Conservation (phyloP, 495 filamentous ascomycete genomes). For the Sphaerosporella brunnea region DNA sequence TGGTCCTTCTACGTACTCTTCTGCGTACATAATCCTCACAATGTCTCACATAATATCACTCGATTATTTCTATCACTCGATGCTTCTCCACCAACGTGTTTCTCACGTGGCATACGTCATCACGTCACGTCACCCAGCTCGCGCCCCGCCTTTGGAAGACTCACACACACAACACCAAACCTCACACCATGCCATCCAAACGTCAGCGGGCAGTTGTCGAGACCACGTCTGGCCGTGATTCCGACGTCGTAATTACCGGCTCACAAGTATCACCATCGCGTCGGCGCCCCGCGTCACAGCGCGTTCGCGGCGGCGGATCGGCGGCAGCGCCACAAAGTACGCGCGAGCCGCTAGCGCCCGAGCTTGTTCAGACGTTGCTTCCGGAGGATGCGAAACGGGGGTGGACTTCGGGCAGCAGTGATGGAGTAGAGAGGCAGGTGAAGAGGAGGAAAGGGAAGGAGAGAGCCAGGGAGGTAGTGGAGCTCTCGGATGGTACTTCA, state of each 20-base stretch:
- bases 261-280: not conserved
- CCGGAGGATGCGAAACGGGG: constrained; percentile 37
- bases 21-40: no score
- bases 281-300: not conserved
- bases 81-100: not conserved
- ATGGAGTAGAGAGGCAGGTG: constrained; percentile 26
- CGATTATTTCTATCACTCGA: no score
- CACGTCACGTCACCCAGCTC: constrained; percentile 11
- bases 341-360: constrained; percentile 20
- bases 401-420: constrained; percentile 22
- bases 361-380: constrained; percentile 52
- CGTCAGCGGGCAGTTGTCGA: constrained; percentile 1
- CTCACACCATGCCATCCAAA: constrained; percentile 22
- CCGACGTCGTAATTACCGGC: not conserved
- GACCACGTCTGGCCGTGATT: not conserved
- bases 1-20: no score
- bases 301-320: not conserved
- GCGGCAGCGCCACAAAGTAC: not conserved
- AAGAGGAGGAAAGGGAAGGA: constrained; percentile 11
- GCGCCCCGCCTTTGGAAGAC: not conserved
- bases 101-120: constrained; percentile 3
- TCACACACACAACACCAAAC: not conserved
- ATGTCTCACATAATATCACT: no score
- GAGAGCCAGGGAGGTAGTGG: constrained; percentile 1
- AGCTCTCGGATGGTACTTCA: no score